A percentile compares a stretch with the other conserved stretches of the same genome.
Evolutionary conservation across 495 filamentous ascomycete genomes (phyloP).

Genomic region (Talaromyces liani): DNA sequence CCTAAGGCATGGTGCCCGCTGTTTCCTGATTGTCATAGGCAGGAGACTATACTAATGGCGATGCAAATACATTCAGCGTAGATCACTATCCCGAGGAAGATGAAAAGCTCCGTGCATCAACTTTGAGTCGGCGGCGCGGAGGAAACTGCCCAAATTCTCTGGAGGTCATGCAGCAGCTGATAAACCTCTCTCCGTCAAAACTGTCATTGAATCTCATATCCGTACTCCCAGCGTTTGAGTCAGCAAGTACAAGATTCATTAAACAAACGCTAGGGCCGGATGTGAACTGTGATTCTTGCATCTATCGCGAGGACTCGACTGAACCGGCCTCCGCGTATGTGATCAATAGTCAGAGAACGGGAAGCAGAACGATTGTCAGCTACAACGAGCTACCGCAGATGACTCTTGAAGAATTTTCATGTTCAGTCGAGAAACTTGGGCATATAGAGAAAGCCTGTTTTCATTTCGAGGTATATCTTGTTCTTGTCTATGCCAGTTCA

Average conservation of each 20-base stretch:
- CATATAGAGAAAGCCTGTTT: constrained; percentile 40
- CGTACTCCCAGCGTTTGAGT: constrained; percentile 34
- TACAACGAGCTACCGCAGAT: constrained; percentile 62
- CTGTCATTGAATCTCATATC: constrained; percentile 30
- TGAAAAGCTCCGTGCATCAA: constrained; percentile 60
- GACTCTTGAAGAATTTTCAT: constrained; percentile 47
- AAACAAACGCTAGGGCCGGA: constrained; percentile 27
- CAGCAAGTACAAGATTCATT: constrained; percentile 32
- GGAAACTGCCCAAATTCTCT: constrained; percentile 67
- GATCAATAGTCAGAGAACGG: constrained; percentile 49
- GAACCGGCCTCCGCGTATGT: constrained; percentile 67
- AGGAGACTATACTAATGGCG: not conserved
- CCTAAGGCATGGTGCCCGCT: constrained; percentile 36
- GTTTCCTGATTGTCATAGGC: not conserved
- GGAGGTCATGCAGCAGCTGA: constrained; percentile 59
- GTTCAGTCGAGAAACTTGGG: not conserved
- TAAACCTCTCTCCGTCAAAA: constrained; percentile 14
- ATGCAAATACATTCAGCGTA: constrained; percentile 35
- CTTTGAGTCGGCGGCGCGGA: constrained; percentile 51
- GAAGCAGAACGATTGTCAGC: constrained; percentile 63
- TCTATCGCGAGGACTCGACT: constrained; percentile 47
- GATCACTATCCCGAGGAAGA: constrained; percentile 61
- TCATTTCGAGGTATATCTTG: constrained; percentile 61
- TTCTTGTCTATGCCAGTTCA: not conserved
- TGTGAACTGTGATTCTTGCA: constrained; percentile 46